A percentile compares a stretch with the other conserved stretches of the same genome.
Evolutionary conservation across 495 filamentous ascomycete genomes (phyloP).

Genomic region (Eremomyces bilateralis): DNA sequence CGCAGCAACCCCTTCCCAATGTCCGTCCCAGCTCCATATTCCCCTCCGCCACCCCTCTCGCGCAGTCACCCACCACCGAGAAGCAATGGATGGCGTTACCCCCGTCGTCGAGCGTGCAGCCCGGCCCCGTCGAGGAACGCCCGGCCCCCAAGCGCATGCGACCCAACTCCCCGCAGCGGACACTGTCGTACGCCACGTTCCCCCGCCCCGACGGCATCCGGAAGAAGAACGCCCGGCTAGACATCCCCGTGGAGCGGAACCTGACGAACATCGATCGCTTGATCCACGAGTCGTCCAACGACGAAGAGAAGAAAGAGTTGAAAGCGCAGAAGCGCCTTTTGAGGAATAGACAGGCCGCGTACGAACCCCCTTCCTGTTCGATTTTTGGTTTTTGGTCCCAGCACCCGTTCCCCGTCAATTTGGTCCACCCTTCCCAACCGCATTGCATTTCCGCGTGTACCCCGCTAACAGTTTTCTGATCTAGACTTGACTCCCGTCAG

Average conservation of each 20-base stretch:
- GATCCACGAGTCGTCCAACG: constrained; percentile 71
- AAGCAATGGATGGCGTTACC: constrained; percentile 29
- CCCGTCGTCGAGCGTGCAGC: too few species aligned
- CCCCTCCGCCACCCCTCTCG: constrained; percentile 22
- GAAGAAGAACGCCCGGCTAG: constrained; percentile 98
- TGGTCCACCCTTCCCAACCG: constrained; percentile 5
- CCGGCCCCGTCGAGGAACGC: constrained; percentile 27
- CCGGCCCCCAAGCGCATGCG: constrained; percentile 50
- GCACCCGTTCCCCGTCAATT: constrained; percentile 1
- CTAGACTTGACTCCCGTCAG: constrained; percentile 81
- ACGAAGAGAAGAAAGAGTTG: constrained; percentile 89
- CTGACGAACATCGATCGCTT: constrained; percentile 87
- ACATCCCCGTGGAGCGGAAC: constrained; percentile 85
- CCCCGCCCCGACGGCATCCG: constrained; percentile 80
- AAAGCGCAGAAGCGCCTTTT: constrained; percentile 95
- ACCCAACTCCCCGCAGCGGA: constrained; percentile 51
- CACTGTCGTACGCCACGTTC: constrained; percentile 56
- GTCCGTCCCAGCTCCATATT: constrained; percentile 14
- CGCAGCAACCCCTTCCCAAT: too few species aligned
- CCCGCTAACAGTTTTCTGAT: constrained; percentile 26
- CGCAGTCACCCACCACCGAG: constrained; percentile 31
- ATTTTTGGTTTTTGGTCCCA: constrained; percentile 4
- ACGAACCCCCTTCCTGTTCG: constrained; percentile 22
- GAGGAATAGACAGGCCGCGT: constrained; percentile 92
- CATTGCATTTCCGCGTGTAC: constrained; percentile 3